Conservation (phyloP, 768 basidiomycete genomes). For the Psilocybe subaeruginosa region DNA sequence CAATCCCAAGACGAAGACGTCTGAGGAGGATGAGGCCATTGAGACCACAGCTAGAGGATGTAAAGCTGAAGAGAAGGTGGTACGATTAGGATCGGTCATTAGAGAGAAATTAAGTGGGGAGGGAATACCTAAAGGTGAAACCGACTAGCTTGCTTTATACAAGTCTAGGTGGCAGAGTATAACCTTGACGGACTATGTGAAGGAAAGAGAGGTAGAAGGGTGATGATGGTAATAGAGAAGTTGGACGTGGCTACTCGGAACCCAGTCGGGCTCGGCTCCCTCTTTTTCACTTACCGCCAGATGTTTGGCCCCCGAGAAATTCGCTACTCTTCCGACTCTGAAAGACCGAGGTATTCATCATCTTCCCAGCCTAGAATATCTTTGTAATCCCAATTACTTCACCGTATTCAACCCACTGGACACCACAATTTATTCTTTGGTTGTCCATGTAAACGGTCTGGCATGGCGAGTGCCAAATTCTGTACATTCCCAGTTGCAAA, state of each 20-base stretch:
- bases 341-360: not conserved
- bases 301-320: constrained; percentile 21
- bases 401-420: too few relatives aligned
- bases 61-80: constrained; percentile 43
- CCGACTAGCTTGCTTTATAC: constrained; percentile 26
- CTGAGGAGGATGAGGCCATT: constrained; percentile 68
- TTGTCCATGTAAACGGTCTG: too few relatives aligned
- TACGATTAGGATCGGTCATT: constrained; percentile 39
- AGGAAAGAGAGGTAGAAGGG: constrained; percentile 22
- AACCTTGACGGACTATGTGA: constrained; percentile 16
- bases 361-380: not conserved
- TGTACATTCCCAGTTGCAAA: too few relatives aligned
- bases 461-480: too few relatives aligned
- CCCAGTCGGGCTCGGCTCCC: constrained; percentile 4
- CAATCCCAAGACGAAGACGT: constrained; percentile 70
- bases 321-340: not conserved
- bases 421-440: too few relatives aligned
- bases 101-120: constrained; percentile 20
- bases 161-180: constrained; percentile 14
- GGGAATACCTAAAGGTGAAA: constrained; percentile 29
- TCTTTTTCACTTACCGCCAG: constrained; percentile 14
- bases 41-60: constrained; percentile 42
- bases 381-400: not conserved
- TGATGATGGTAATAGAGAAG: constrained; percentile 25
- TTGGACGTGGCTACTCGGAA: constrained; percentile 30